Evolutionary conservation across 768 basidiomycete genomes (phyloP), one percentile per base, ranked within the genome.

Genomic region (Psilocybe azurescens): DNA sequence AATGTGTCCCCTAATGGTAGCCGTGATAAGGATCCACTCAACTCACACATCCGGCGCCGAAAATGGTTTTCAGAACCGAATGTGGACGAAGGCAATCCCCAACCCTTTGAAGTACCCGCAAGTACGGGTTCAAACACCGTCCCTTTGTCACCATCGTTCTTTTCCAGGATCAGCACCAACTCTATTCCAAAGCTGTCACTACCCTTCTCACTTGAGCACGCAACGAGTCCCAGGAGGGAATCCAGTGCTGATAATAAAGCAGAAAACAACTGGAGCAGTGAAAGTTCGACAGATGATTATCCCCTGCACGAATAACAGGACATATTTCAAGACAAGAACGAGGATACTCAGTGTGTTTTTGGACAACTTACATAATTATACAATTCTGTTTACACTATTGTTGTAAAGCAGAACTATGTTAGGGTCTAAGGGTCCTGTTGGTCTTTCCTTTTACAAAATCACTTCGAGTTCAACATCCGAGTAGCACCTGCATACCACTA

Each of bases 191-290:
- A 76, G 18, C 66, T 86, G 29, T 60, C 77, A 6, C 64, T 80
- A 0, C 74, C 80, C 14, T 78, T 80, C 36, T 63, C 73, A 7
- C 61, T 65, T 56, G 73, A 70, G 44, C 61, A 69, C n/a, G 66
- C 61, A 29, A 63, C 24, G 18, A 24, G 69, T 4, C 44, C 60
- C 0, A 44, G 58, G 48, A 69, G 66, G 41, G 70, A 75, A 13
- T 63, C 70, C 4, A 74, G 73, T 59, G 65, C 66, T 16, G 72
- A 75, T n/a, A 67, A 62, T 57, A 69, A 65, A 56, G 67, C 71
- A 16, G 81, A 79, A 50, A 72, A 73, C 47, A 69, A 70, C 1
- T 88, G 86, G 85, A 86, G 86, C 65, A 89, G 83, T 55, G 86
- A 88, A 67, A 87, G 82, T 57, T 87, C 86, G 10, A 84, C 84